Percentiles rank a stretch among this genome's conserved stretches.
phyloP scores from a whole-genome alignment of 768 basidiomycete genomes.

The Leucosporidium yakuticum region DNA sequence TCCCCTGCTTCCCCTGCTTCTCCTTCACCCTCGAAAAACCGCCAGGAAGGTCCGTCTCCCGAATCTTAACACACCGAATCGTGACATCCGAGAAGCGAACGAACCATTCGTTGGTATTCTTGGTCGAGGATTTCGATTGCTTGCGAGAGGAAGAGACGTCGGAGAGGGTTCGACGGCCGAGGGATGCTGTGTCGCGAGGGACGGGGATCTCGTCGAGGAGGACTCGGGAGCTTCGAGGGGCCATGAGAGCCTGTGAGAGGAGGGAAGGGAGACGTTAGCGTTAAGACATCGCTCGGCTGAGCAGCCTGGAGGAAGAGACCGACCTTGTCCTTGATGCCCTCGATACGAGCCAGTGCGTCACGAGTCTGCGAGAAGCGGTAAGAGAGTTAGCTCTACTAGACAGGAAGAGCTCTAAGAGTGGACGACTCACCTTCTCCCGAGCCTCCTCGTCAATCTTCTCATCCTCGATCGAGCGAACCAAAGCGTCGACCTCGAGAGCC shows the following conservation, averaged over 20 bases:
- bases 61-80: slow-evolving; percentile 80
- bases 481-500: slow-evolving; percentile 94
- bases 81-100: slow-evolving; percentile 95
- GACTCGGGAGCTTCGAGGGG: slow-evolving; percentile 81
- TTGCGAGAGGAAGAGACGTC: not conserved
- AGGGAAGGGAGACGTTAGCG: not conserved
- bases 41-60: slow-evolving; percentile 57
- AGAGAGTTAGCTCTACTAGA: not conserved
- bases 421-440: slow-evolving; percentile 60
- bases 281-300: not conserved
- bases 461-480: slow-evolving; percentile 94
- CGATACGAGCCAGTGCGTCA: slow-evolving; percentile 91
- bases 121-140: not conserved
- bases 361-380: slow-evolving; percentile 50
- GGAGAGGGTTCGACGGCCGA: slow-evolving; percentile 9
- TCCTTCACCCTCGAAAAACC: slow-evolving; percentile 31
- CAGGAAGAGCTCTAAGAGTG: not conserved
- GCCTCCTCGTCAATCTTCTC: slow-evolving; percentile 97
- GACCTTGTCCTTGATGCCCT: slow-evolving; percentile 87
- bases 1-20: slow-evolving; percentile 30
- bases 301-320: slow-evolving; percentile 2
- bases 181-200: slow-evolving; percentile 9
- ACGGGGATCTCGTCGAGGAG: slow-evolving; percentile 65
- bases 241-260: slow-evolving; percentile 53
- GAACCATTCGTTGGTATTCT: slow-evolving; percentile 77